Percentiles rank a stretch among this genome's conserved stretches.
Evolutionary conservation across 306 rosid genomes (phyloP).

Genomic region (Dicorynia guianensis): DNA sequence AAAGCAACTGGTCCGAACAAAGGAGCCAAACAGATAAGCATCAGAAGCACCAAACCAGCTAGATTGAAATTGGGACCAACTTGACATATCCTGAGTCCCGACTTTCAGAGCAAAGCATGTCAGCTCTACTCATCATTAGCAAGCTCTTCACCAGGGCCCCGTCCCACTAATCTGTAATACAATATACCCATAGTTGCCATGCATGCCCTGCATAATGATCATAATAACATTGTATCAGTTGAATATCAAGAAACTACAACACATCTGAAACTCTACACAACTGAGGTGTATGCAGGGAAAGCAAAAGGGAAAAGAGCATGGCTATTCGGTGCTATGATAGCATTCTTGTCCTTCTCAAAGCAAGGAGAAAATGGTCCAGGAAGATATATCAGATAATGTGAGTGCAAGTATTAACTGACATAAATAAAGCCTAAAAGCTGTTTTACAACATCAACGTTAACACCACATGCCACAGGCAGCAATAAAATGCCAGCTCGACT

Average conservation of each 20-base stretch:
- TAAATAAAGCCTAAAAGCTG: conserved; percentile 29
- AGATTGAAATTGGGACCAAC: too few relatives aligned
- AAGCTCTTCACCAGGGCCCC: conserved; percentile 71
- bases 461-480: conserved; percentile 11
- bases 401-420: conserved; percentile 11
- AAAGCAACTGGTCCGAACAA: conserved; percentile 45
- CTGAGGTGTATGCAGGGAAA: neutral
- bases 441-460: conserved; percentile 4
- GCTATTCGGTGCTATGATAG: neutral
- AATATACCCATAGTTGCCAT: conserved; percentile 99
- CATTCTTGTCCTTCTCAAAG: conserved; percentile 8
- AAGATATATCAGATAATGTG: neutral
- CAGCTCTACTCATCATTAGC: conserved; percentile 63
- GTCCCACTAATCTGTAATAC: conserved; percentile 94
- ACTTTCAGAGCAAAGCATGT: conserved; percentile 38
- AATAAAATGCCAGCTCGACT: conserved; percentile 27
- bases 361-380: neutral
- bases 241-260: conserved; percentile 16
- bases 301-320: conserved; percentile 15
- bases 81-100: conserved; percentile 34
- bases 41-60: conserved; percentile 50
- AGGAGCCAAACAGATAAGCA: conserved; percentile 51
- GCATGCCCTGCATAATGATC: conserved; percentile 84
- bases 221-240: conserved; percentile 38
- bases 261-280: conserved; percentile 17